phyloP scores from a whole-genome alignment of 805 yeast species.

The Maudiozyma turicensis region DNA sequence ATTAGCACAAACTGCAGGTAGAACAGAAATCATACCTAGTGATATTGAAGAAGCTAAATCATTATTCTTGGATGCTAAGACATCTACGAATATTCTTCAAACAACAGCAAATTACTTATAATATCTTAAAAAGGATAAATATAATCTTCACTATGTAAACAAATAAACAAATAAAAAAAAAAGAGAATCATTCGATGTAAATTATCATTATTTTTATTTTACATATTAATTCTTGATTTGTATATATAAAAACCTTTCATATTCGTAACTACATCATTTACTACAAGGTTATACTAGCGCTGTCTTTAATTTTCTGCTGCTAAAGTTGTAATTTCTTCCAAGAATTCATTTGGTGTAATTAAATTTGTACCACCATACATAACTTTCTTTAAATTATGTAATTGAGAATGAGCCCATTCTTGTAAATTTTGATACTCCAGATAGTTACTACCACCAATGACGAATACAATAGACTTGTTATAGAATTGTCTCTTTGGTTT shows the following conservation, averaged over 20 bases:
- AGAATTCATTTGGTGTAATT: constrained; percentile 57
- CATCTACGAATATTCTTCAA: constrained; percentile 63
- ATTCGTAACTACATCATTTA: not conserved
- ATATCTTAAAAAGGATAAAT: not conserved
- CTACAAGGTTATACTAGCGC: not conserved
- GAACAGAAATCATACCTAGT: constrained; percentile 52
- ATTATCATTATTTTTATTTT: too few species aligned
- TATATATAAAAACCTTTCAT: too few species aligned
- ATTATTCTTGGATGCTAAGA: constrained; percentile 75
- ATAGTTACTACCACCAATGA: constrained; percentile 95
- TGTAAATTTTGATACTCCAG: constrained; percentile 88
- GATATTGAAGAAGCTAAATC: constrained; percentile 80
- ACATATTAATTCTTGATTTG: not conserved
- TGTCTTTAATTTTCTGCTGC: constrained; percentile 24
- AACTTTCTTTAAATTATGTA: constrained; percentile 43
- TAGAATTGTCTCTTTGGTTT: constrained; percentile 80
- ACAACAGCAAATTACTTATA: constrained; percentile 28
- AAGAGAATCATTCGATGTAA: too few species aligned
- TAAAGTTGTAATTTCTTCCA: constrained; percentile 52
- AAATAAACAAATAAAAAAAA: too few species aligned
- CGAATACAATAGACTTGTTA: constrained; percentile 77
- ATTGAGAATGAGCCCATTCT: constrained; percentile 58
- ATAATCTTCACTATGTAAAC: not conserved
- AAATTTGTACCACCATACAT: constrained; percentile 83
- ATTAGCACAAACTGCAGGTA: constrained; percentile 62